These are phyloP conservation scores for Tricholoma furcatifolium DNA, from an alignment of 768 basidiomycete genomes.

Conservation along the genomic window DNA sequence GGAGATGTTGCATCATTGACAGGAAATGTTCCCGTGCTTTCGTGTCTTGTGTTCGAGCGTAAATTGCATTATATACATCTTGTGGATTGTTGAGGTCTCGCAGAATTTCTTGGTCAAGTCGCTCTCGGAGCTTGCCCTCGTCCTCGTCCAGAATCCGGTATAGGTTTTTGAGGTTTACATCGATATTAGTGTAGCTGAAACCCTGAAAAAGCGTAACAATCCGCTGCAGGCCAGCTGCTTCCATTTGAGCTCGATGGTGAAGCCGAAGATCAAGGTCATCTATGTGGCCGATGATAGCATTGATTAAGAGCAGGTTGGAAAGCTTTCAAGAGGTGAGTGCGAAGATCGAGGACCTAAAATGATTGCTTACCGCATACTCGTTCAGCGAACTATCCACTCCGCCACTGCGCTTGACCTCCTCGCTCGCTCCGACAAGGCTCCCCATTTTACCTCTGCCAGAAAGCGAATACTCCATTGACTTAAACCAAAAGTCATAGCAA, in stretches of 20 bases:
- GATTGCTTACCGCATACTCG: constrained; percentile 77
- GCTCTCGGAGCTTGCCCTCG: constrained; percentile 67
- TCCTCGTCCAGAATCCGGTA: constrained; percentile 69
- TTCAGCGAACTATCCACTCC: constrained; percentile 68
- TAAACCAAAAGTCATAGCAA: constrained; percentile 88
- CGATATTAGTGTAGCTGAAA: constrained; percentile 64
- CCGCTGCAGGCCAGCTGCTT: constrained; percentile 74
- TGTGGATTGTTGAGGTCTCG: constrained; percentile 76
- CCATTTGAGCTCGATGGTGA: constrained; percentile 88
- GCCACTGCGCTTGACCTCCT: constrained; percentile 73
- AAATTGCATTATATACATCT: constrained; percentile 85
- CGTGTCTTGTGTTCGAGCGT: constrained; percentile 72
- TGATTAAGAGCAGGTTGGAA: constrained; percentile 71
- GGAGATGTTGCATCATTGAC: constrained; percentile 91
- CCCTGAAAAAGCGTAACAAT: constrained; percentile 69
- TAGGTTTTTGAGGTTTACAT: constrained; percentile 63
- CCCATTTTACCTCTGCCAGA: constrained; percentile 93
- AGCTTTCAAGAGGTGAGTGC: constrained; percentile 37
- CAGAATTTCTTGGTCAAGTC: constrained; percentile 74
- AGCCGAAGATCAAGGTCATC: constrained; percentile 84
- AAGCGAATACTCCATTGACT: constrained; percentile 70
- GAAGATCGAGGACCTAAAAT: constrained; percentile 4
- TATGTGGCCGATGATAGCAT: constrained; percentile 58
- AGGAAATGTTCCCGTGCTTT: constrained; percentile 83
- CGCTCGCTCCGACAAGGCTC: constrained; percentile 91